Conservation (phyloP, 805 yeast species). For the Barnettozyma wickerhamii region DNA sequence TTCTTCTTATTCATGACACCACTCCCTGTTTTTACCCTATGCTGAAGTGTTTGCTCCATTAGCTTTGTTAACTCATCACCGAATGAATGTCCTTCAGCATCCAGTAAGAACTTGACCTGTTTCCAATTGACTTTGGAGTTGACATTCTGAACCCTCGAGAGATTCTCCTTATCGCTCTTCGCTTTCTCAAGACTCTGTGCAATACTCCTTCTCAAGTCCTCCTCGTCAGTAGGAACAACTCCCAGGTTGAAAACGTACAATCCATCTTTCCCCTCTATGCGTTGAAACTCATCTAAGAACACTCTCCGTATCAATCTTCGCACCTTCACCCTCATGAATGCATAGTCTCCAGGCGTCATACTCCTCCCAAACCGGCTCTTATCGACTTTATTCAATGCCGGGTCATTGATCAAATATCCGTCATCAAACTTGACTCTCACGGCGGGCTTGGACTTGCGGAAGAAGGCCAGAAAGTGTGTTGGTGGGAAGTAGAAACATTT, state of each 20-base stretch:
- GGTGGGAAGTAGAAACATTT: conserved; percentile 19
- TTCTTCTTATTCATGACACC: not conserved
- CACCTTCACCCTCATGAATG: conserved; percentile 15
- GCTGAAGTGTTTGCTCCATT: not conserved
- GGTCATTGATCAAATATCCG: conserved; percentile 17
- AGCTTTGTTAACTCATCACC: conserved; percentile 8
- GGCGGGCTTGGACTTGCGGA: conserved; percentile 22
- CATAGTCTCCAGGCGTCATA: conserved; percentile 17
- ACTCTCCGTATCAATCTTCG: conserved; percentile 12
- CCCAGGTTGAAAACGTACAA: conserved; percentile 18
- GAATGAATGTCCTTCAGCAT: conserved; percentile 8
- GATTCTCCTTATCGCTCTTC: not conserved
- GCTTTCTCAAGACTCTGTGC: conserved; percentile 5
- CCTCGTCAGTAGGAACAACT: conserved; percentile 12
- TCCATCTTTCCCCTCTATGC: conserved; percentile 16
- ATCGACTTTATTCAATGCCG: conserved; percentile 1
- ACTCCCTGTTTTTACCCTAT: not conserved
- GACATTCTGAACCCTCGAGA: not conserved
- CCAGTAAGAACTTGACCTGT: conserved; percentile 7
- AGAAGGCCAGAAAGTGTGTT: conserved; percentile 17
- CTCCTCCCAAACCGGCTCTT: conserved; percentile 11
- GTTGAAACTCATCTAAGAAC: conserved; percentile 9
- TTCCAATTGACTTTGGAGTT: conserved; percentile 17
- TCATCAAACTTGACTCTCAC: conserved; percentile 18
- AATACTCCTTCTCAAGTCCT: conserved; percentile 9